phyloP scores from a whole-genome alignment of 129 eudicot genomes.

The Chrysanthemum seticuspe region DNA sequence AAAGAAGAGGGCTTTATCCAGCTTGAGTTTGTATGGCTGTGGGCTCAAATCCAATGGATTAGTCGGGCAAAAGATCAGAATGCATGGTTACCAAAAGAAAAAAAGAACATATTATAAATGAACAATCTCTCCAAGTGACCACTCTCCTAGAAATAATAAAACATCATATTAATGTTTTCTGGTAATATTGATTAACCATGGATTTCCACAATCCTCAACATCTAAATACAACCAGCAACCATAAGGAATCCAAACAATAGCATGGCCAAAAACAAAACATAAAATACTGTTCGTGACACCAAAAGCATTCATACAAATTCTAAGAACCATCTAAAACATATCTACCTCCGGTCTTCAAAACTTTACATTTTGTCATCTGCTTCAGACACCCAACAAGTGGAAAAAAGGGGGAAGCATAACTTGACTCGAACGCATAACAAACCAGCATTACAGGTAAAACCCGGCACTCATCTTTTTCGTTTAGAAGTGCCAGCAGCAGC shows the following conservation, averaged over 20 bases:
- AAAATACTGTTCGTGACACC: background rate
- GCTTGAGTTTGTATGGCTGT: too few relatives aligned
- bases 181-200: background rate
- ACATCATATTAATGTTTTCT: too few relatives aligned
- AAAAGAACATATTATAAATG: too few relatives aligned
- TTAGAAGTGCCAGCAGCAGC: slow-evolving; percentile 58
- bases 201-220: background rate
- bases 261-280: background rate
- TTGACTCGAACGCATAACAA: slow-evolving; percentile 1
- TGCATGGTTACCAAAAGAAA: too few relatives aligned
- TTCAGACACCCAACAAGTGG: slow-evolving; percentile 15
- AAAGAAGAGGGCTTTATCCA: too few relatives aligned
- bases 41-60: too few relatives aligned
- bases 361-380: slow-evolving; percentile 29
- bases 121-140: too few relatives aligned
- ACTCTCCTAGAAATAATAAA: too few relatives aligned
- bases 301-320: slow-evolving; percentile 13
- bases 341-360: slow-evolving; percentile 22
- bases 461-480: slow-evolving; percentile 59
- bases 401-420: slow-evolving; percentile 10
- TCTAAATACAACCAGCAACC: background rate
- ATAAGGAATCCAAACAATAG: slow-evolving; percentile 7
- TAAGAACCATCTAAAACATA: slow-evolving; percentile 7
- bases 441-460: background rate
- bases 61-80: too few relatives aligned